Base-by-base conservation (phyloP, 352 stramenopile genomes). In the Pythium diclinum region DNA sequence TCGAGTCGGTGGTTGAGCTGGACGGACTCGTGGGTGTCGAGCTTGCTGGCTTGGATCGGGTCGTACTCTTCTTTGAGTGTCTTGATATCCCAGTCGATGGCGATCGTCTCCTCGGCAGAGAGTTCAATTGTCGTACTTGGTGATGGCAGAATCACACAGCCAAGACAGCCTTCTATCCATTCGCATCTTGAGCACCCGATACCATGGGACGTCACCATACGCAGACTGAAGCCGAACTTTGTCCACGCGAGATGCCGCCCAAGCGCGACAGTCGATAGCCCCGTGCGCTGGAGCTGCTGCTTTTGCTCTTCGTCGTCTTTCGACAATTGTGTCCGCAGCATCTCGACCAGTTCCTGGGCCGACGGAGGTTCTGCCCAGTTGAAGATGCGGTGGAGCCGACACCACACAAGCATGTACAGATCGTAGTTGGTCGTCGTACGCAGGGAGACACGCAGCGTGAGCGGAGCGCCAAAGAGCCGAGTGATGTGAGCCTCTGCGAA, bases 51-150 rank as follows among this genome's bases (percentile, higher is more conserved):
- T 76, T 95, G 81, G 59, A 88, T 88, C 2, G 83, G 80, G 52
- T 96, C 85, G 60, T 95, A 96, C 59, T 92, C 86, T 52, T 94
- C 83, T 49, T 92, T 94, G 2, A 95, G 74, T 6, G 83, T 91
- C 13, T 77, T 78, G n/a, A 92, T 91, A 58, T 95, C 88, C 89
- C 89, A 97, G 56, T 97, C 89, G 40, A 97, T 94, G 1, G 88
- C 81, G 21, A 97, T 78, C 0, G 88, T 95, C 71, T 95, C 83
- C 38, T 92, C 85, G 0, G 79, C 81, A 10, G 83, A 70, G 8
- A 96, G 67, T 6, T 75, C 59, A 7, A 93, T 73, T 4, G 74
- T 40, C 0, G 63, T 73, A 3, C 70, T 56, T 23, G 67, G 61
- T 10, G 86, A 88, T 17, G 88, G 86, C 6, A 85, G 21, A 16